Evolutionary conservation across 2,329 filamentous ascomycete genomes (phyloP), one percentile per base, ranked within the genome.

Genomic region (Fusarium nodosum): DNA sequence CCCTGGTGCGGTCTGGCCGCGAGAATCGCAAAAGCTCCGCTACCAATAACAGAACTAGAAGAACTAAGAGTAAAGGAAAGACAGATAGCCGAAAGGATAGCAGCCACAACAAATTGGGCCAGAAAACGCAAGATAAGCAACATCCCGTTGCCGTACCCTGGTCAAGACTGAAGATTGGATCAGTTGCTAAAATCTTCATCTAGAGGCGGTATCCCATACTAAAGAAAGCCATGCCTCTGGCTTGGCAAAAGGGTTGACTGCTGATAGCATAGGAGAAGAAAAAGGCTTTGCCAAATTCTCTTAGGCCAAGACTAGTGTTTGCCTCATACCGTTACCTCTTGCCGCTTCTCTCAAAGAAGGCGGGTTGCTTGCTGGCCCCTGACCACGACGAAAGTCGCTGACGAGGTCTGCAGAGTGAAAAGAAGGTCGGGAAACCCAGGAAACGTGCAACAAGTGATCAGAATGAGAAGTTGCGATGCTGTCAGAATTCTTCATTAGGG

Each of bases 1-100:
- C 4, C 22, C 7, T 70, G 66, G 66, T 42, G 54, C 16, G 10
- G 24, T 6, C 24, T 55, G n/a, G 63, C 68, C 31, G 41, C n/a
- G n/a, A 54, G 33, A 13, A 53, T 67, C 24, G 66, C 58, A n/a
- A 42, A 20, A n/a, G 42, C 31, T 46, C 53, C 50, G 8, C 12
- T 52, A 11, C 56, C 56, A 51, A 15, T 7, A 8, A 16, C 38
- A 38, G 30, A 41, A 33, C 20, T n/a, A 39, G 36, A 38, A n/a
- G 33, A 34, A 15, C 20, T 20, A 18, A 42, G 28, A 52, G n/a
- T 12, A 39, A 39, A 3, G 24, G 33, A 15, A 28, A 52, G 48
- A 26, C 24, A 20, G 24, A 16, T 20, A 26, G 48, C 18, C 10
- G 48, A 52, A 52, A 10, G 6, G n/a, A 36, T 20, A 39, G 3